Conservation (phyloP, 805 yeast species). For the Ogataea dorogensis region DNA sequence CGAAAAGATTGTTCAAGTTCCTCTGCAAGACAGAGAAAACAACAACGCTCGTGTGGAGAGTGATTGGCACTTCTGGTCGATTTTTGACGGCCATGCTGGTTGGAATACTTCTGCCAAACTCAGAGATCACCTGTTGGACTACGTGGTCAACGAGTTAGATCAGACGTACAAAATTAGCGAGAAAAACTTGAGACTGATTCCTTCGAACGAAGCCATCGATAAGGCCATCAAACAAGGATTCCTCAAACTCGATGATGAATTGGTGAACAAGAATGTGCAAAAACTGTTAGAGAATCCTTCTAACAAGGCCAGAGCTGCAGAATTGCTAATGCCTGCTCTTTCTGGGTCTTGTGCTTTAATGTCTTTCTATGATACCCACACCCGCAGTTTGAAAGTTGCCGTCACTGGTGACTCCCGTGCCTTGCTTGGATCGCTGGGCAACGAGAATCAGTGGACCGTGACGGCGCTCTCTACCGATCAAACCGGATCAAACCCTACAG, state of each 20-base stretch:
- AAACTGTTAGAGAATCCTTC: slow-evolving; percentile 67
- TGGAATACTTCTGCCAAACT: slow-evolving; percentile 89
- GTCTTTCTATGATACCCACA: slow-evolving; percentile 78
- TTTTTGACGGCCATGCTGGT: slow-evolving; percentile 97
- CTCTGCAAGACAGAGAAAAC: slow-evolving; percentile 59
- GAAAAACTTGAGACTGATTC: slow-evolving; percentile 53
- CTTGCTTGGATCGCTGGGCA: slow-evolving; percentile 69
- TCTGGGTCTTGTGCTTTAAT: slow-evolving; percentile 93
- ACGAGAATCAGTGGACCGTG: slow-evolving; percentile 77
- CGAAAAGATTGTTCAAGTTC: slow-evolving; percentile 75
- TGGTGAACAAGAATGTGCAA: slow-evolving; percentile 72
- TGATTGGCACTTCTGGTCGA: slow-evolving; percentile 94
- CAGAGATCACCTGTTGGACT: slow-evolving; percentile 72
- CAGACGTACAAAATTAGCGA: slow-evolving; percentile 59
- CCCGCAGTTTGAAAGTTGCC: slow-evolving; percentile 77
- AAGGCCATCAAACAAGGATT: slow-evolving; percentile 81
- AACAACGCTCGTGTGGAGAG: slow-evolving; percentile 42
- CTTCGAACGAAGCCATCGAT: slow-evolving; percentile 68
- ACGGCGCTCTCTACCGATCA: slow-evolving; percentile 85
- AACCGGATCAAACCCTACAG: slow-evolving; percentile 88
- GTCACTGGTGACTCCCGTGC: slow-evolving; percentile 97
- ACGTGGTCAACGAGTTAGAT: slow-evolving; percentile 75
- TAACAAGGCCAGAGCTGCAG: slow-evolving; percentile 63
- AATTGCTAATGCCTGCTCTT: slow-evolving; percentile 83
- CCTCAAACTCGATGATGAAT: slow-evolving; percentile 77